Conservation (phyloP, 2,329 filamentous ascomycete species). For the Hymenoscyphus fructigenus region DNA sequence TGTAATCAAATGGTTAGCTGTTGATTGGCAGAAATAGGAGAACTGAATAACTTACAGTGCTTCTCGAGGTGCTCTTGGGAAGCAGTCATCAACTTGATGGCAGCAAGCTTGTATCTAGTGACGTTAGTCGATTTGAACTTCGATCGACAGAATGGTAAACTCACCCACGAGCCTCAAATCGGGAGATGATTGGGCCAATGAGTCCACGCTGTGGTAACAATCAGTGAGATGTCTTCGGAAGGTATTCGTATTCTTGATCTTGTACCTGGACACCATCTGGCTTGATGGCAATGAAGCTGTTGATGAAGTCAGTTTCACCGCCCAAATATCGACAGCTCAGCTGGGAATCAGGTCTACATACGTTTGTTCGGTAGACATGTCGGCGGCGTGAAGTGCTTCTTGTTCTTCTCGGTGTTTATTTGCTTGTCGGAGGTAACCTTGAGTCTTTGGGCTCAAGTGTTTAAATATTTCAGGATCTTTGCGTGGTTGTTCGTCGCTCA, state of each 20-base stretch:
- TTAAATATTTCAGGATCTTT: constrained; percentile 45
- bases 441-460: constrained; percentile 48
- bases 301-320: constrained; percentile 34
- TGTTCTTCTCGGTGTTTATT: constrained; percentile 36
- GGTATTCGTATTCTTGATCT: background rate
- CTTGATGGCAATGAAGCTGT: constrained; percentile 99
- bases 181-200: constrained; percentile 93
- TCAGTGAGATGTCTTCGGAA: constrained; percentile 17
- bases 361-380: constrained; percentile 84
- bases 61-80: constrained; percentile 94
- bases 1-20: constrained; percentile 32
- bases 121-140: constrained; percentile 12
- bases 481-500: constrained; percentile 28
- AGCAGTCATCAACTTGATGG: constrained; percentile 91
- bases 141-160: constrained; percentile 35
- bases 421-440: constrained; percentile 41
- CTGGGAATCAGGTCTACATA: constrained; percentile 41
- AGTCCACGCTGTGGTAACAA: constrained; percentile 74
- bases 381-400: constrained; percentile 42
- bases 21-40: constrained; percentile 24
- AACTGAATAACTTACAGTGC: constrained; percentile 67
- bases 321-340: constrained; percentile 15
- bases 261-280: constrained; percentile 97
- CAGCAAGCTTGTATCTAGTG: constrained; percentile 90
- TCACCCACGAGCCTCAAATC: constrained; percentile 95